These are phyloP conservation scores for Trichoderma hamatum DNA, from an alignment of 2,329 filamentous ascomycete genomes.

Conservation along the genomic window DNA sequence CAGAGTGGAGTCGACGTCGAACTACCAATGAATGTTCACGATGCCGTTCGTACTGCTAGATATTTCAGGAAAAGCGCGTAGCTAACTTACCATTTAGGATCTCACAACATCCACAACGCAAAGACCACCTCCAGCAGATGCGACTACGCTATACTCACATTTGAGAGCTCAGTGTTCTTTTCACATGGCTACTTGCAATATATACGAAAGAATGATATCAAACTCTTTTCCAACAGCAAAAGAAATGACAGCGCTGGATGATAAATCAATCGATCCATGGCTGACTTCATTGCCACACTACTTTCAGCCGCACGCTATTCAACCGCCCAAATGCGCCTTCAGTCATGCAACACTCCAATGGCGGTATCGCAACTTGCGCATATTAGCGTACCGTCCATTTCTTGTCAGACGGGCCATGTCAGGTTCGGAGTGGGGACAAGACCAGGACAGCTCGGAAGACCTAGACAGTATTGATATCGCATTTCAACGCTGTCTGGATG, in stretches of 20 bases:
- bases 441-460: not conserved
- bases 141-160: too few relatives aligned
- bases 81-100: too few relatives aligned
- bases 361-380: conserved; percentile 14
- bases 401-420: not conserved
- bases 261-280: too few relatives aligned
- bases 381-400: conserved; percentile 9
- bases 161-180: too few relatives aligned
- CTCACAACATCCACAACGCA: too few relatives aligned
- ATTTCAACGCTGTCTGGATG: conserved; percentile 4
- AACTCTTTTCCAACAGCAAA: too few relatives aligned
- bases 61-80: too few relatives aligned
- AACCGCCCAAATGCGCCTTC: not conserved
- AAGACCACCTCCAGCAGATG: too few relatives aligned
- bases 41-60: too few relatives aligned
- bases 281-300: not conserved
- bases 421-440: not conserved
- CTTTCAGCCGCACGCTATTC: not conserved
- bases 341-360: not conserved
- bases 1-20: not conserved
- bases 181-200: too few relatives aligned
- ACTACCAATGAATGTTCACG: not conserved
- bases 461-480: not conserved
- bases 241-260: too few relatives aligned
- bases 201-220: too few relatives aligned